Evolutionary conservation across 2,329 filamentous ascomycete genomes (phyloP).

Genomic region (Eurotiales sp.): DNA sequence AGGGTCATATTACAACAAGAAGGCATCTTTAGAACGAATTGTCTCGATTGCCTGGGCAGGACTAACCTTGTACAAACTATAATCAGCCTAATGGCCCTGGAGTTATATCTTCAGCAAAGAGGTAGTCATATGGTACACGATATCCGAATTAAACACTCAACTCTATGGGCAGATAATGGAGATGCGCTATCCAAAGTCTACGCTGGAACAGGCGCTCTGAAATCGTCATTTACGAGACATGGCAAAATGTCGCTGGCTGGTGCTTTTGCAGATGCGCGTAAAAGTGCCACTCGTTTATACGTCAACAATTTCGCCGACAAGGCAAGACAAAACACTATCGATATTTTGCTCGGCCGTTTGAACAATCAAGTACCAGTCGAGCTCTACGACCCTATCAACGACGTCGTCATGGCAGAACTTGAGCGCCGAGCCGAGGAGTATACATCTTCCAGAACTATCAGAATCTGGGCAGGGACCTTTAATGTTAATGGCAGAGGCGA

Average conservation of each 20-base stretch:
- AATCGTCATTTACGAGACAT: constrained; percentile 88
- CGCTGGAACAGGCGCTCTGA: constrained; percentile 90
- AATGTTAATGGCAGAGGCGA: constrained; percentile 87
- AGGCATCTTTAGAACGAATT: constrained; percentile 94
- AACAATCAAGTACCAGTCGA: constrained; percentile 80
- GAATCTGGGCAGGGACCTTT: constrained; percentile 84
- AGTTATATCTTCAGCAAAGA: constrained; percentile 74
- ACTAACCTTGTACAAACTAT: constrained; percentile 96
- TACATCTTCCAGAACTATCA: constrained; percentile 68
- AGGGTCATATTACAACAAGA: constrained; percentile 83
- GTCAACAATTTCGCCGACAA: constrained; percentile 98
- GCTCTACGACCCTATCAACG: constrained; percentile 90
- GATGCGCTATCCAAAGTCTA: constrained; percentile 94
- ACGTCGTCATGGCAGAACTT: constrained; percentile 78
- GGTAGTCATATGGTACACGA: constrained; percentile 67
- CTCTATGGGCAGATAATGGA: constrained; percentile 94
- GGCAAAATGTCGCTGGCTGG: constrained; percentile 96
- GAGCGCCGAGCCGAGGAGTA: constrained; percentile 64
- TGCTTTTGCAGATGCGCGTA: constrained; percentile 89
- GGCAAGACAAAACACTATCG: constrained; percentile 87
- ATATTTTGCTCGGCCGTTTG: constrained; percentile 80
- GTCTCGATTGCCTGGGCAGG: constrained; percentile 89
- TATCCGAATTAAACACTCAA: constrained; percentile 89
- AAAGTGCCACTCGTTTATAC: constrained; percentile 89
- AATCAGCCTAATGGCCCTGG: constrained; percentile 88